phyloP scores from a whole-genome alignment of 176 grass and related monocot species.

The Eleusine indica region DNA sequence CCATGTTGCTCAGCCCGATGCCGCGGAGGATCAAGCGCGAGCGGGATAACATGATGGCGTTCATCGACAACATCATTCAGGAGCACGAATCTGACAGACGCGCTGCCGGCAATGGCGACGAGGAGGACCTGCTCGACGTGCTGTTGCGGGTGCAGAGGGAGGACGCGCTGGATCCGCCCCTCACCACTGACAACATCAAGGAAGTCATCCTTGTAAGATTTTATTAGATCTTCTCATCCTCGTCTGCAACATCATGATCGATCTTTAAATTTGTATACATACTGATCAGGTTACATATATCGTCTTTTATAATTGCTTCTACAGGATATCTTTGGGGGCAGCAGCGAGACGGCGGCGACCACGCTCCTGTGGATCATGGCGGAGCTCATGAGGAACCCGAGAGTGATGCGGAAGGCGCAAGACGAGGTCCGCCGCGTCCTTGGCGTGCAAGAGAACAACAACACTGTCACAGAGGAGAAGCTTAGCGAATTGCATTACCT shows the following conservation, averaged over 20 bases:
- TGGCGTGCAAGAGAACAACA: not conserved
- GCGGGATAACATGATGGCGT: not conserved
- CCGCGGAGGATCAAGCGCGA: not conserved
- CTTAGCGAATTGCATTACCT: conserved; percentile 26
- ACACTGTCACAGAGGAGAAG: not conserved
- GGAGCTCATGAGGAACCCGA: conserved; percentile 40
- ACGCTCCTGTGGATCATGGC: conserved; percentile 38
- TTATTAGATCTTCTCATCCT: not conserved
- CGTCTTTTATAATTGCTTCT: not conserved
- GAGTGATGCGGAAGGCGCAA: conserved; percentile 33
- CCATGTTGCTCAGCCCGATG: not conserved
- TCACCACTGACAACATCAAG: conserved; percentile 28
- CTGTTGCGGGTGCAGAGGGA: conserved; percentile 38
- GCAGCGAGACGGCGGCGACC: conserved; percentile 37
- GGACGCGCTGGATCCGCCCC: conserved; percentile 9
- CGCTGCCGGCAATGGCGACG: not conserved
- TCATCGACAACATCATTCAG: conserved; percentile 23
- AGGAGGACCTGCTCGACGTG: conserved; percentile 38
- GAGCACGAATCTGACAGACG: not conserved
- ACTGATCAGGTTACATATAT: no score
- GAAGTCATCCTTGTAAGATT: conserved; percentile 1
- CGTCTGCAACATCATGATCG: not conserved
- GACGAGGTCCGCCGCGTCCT: conserved; percentile 32
- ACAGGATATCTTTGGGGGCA: conserved; percentile 1
- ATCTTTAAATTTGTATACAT: no score